These are phyloP conservation scores for Pyrenophora tritici-repentis DNA, from an alignment of 2,329 filamentous ascomycete species.

Conservation along the genomic window DNA sequence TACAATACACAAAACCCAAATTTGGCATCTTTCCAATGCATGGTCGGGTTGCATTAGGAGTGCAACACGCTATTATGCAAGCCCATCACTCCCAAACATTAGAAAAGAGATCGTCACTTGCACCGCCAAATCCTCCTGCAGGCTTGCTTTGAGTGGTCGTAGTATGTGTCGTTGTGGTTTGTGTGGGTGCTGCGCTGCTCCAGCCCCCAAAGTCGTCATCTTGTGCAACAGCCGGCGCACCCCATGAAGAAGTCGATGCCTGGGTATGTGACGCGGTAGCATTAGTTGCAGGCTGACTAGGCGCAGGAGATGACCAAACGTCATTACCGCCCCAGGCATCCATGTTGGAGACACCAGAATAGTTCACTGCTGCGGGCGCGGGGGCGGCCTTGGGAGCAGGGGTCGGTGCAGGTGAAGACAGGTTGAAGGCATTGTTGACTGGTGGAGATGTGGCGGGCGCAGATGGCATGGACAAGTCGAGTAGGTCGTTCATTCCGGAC, in stretches of 20 bases:
- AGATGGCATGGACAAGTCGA: constrained; percentile 66
- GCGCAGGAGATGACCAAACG: constrained; percentile 75
- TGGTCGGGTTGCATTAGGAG: no score
- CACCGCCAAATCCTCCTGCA: constrained; percentile 59
- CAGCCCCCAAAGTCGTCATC: constrained; percentile 98
- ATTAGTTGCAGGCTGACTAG: constrained; percentile 54
- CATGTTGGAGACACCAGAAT: constrained; percentile 57
- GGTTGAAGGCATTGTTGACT: constrained; percentile 74
- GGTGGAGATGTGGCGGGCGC: constrained; percentile 44
- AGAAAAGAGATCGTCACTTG: constrained; percentile 82
- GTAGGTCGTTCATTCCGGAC: constrained; percentile 71
- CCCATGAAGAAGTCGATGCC: constrained; percentile 56
- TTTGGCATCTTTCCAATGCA: not conserved
- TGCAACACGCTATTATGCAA: not conserved
- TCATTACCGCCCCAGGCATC: constrained; percentile 85
- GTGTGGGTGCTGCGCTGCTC: constrained; percentile 71
- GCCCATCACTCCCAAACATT: constrained; percentile 82
- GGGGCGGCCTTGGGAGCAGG: constrained; percentile 40
- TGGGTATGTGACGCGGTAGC: constrained; percentile 45
- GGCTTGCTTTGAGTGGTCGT: constrained; percentile 49
- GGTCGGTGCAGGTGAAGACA: constrained; percentile 37
- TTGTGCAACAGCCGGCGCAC: constrained; percentile 67
- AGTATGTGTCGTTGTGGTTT: constrained; percentile 38
- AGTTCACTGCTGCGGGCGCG: constrained; percentile 42
- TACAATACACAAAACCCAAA: not conserved